Percentiles rank a stretch among this genome's conserved stretches.
These are phyloP conservation scores for Rasamsonia emersonii DNA, from an alignment of 2,329 filamentous ascomycete species.

Conservation along the genomic window DNA sequence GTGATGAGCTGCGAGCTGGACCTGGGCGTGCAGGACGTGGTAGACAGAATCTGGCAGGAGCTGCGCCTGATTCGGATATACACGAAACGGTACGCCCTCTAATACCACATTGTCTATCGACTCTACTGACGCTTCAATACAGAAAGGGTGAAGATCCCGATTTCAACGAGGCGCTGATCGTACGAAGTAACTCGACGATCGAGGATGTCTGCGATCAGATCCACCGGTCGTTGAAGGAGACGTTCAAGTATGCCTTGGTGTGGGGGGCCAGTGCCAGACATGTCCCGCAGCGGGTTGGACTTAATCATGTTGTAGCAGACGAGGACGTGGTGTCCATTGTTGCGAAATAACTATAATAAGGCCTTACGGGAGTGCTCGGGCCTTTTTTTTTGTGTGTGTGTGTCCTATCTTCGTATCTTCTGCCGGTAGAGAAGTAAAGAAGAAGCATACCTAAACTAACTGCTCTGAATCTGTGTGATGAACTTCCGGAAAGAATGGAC, in stretches of 20 bases:
- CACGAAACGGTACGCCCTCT: constrained; percentile 58
- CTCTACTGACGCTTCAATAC: constrained; percentile 5
- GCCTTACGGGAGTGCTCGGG: too few relatives aligned
- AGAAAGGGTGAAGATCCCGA: constrained; percentile 84
- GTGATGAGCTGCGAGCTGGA: constrained; percentile 98
- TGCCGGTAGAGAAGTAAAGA: too few relatives aligned
- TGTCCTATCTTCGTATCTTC: too few relatives aligned
- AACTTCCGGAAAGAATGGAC: too few relatives aligned
- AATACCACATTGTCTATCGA: constrained; percentile 1
- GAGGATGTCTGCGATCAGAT: constrained; percentile 97
- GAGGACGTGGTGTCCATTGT: constrained; percentile 63
- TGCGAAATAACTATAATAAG: constrained; percentile 37
- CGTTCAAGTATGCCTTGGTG: constrained; percentile 96
- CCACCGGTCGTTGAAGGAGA: constrained; percentile 90
- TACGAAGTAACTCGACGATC: constrained; percentile 76
- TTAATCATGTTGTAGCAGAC: constrained; percentile 67
- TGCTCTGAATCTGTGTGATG: too few relatives aligned
- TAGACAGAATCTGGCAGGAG: constrained; percentile 93
- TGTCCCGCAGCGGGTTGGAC: constrained; percentile 83
- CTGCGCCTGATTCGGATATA: constrained; percentile 84
- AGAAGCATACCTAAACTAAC: too few relatives aligned
- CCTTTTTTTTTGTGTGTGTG: too few relatives aligned
- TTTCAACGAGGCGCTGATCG: constrained; percentile 87
- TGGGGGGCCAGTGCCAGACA: constrained; percentile 97
- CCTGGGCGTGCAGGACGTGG: constrained; percentile 83